Evolutionary conservation across 2,329 filamentous ascomycete species (phyloP).

Genomic region (Sporothrix schenckii): DNA sequence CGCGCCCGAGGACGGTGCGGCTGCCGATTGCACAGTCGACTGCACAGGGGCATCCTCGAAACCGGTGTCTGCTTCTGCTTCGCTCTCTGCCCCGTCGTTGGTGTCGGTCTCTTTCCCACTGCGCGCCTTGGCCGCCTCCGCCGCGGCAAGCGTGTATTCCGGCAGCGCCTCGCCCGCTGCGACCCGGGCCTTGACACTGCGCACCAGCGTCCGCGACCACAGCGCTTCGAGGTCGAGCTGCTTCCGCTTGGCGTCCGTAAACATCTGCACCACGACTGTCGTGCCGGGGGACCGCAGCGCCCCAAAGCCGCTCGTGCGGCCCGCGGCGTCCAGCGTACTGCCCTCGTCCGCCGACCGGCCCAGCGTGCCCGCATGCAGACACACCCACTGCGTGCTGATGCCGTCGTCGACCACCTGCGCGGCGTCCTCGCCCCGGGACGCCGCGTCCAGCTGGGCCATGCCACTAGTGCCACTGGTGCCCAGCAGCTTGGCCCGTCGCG

Average conservation of each 20-base stretch:
- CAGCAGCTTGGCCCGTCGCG: slow-evolving; percentile 78
- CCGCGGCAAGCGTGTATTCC: neutral
- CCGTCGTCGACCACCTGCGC: slow-evolving; percentile 73
- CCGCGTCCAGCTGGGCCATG: slow-evolving; percentile 52
- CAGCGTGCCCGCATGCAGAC: slow-evolving; percentile 80
- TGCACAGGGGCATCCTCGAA: neutral
- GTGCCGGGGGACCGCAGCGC: slow-evolving; percentile 49
- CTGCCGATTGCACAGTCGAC: too few species aligned
- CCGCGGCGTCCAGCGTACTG: slow-evolving; percentile 51
- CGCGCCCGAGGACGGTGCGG: too few species aligned
- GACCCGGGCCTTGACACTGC: slow-evolving; percentile 35
- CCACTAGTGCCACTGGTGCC: slow-evolving; percentile 63
- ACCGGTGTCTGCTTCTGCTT: neutral
- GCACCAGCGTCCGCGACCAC: slow-evolving; percentile 51
- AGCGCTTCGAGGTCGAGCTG: slow-evolving; percentile 59
- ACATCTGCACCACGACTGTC: slow-evolving; percentile 60
- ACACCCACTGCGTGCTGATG: slow-evolving; percentile 93
- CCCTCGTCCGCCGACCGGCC: slow-evolving; percentile 53
- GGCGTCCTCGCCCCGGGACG: neutral
- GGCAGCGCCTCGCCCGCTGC: slow-evolving; percentile 28
- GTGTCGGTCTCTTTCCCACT: neutral
- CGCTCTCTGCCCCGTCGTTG: neutral
- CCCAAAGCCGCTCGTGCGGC: slow-evolving; percentile 78
- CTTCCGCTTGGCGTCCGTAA: slow-evolving; percentile 57
- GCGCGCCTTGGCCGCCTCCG: neutral